Base-by-base conservation (phyloP, 352 stramenopile genomes). In the Blastocystis sp. region DNA sequence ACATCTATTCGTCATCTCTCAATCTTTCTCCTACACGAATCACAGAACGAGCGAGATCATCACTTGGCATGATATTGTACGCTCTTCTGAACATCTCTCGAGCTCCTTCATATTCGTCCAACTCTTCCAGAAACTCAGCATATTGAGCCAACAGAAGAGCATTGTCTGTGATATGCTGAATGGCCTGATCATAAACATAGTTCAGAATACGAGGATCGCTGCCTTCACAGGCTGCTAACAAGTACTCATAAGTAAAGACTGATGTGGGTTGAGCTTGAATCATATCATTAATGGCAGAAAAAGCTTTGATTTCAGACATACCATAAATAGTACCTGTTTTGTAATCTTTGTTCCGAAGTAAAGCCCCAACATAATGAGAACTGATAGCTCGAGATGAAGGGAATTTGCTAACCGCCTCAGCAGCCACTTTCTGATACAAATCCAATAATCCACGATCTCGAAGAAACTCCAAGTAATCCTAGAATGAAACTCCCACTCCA, bases 41-140 rank as follows among this genome's bases (percentile, higher is more conserved):
- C 9, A 73, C 24, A 9, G 61, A 73, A 9, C 61, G 61, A 73
- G 61, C 61, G 24, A 73, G 61, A 37, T 73, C 61, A n/a, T 73
- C 61, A 7, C 21, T 66, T 5, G 57, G 57, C 57, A 29, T 21
- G 24, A 66, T 66, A 21, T 5, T 29, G 57, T 73, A 73, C 7
- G 61, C 61, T 9, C 32, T 29, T 9, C 32, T 9, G 61, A 73
- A 73, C 12, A 73, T 37, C 32, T 73, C 61, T 7, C 32, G 11
- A 14, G 61, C n/a, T 29, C 7, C 12, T 39, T 73, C 57, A 21
- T 32, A 66, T 29, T 66, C 57, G 57, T 66, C 37, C 57, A 66
- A 37, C 57, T 66, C 57, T 39, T 73, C 61, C 61, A 73, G 32
- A n/a, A 73, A 73, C 61, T 73, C 61, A 14, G 9, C 61, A n/a